Base-by-base conservation (phyloP, 2,329 filamentous ascomycete genomes). In the Ascochyta pisi region DNA sequence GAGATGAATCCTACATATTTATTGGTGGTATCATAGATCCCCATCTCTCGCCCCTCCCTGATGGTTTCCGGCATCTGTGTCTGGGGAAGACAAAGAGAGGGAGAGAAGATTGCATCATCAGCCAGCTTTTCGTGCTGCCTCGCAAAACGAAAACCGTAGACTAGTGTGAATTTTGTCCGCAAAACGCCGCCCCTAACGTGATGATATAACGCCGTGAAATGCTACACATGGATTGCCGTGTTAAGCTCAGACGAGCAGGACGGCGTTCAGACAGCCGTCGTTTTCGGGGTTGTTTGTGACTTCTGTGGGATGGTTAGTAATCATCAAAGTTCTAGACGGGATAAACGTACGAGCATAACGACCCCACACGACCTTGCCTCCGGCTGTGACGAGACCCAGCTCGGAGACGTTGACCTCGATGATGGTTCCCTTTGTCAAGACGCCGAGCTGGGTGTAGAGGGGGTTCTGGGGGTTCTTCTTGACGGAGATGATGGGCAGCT, bases 351-450 rank as follows among this genome's bases (percentile, higher is more conserved):
- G 72, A 37, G 72, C 72, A 65, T 73, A 74, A 6, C 69, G 61
- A 42, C 72, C 71, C 73, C 73, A 75, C 0, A 73, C 71, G 3
- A 75, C 91, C 80, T 97, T 97, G 61, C 95, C 95, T 60, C 87
- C 88, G 1, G 93, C 89, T 3, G 95, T 98, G 15, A 96, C 92
- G 59, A 98, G 81, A 61, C 95, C 95, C 61, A 98, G 78, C 75
- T 99, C 95, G 53, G 86, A 90, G 27, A 97, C 92, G 73, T 99
- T 96, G 69, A 98, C 92, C 78, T 98, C 94, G 70, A 94, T 86
- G 58, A 89, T 86, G 3, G 71, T 73, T 27, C 69, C 62, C 63
- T 71, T 71, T 12, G 70, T 72, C 70, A 97, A 76, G 3, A 96
- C 93, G 58, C 94, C 94, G 5, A 98, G 81, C 72, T 96, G 92